Evolutionary conservation across 306 rosid genomes (phyloP).

Genomic region (Citrullus amarus): DNA sequence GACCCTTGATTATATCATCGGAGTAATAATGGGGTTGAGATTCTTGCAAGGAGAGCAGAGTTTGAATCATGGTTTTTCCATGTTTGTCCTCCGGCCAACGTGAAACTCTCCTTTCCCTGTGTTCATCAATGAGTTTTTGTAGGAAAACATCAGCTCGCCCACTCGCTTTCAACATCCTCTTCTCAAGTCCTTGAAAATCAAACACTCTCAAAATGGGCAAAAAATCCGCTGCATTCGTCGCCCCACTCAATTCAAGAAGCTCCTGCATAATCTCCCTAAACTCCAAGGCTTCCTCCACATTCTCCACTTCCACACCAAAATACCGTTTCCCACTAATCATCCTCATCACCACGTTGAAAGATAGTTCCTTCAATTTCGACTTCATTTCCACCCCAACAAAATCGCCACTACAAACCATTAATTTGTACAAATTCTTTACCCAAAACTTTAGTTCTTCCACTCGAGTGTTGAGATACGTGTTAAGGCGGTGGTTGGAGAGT

Average conservation of each 20-base stretch:
- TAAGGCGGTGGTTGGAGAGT: slow-evolving; percentile 33
- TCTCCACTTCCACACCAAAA: slow-evolving; percentile 19
- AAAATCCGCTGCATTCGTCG: slow-evolving; percentile 20
- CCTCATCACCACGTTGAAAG: slow-evolving; percentile 13
- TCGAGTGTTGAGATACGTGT: slow-evolving; percentile 18
- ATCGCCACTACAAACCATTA: not conserved
- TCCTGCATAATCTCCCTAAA: slow-evolving; percentile 31
- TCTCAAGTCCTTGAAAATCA: slow-evolving; percentile 16
- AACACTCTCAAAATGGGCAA: slow-evolving; percentile 27
- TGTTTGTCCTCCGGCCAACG: not conserved
- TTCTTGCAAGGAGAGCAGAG: slow-evolving; percentile 18
- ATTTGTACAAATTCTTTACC: slow-evolving; percentile 14
- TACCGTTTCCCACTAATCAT: slow-evolving; percentile 63
- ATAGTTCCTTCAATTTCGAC: slow-evolving; percentile 25
- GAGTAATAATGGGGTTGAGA: slow-evolving; percentile 18
- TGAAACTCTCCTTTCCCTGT: not conserved
- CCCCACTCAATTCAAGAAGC: slow-evolving; percentile 2
- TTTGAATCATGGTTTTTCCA: slow-evolving; percentile 11
- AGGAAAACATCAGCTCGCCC: slow-evolving; percentile 15
- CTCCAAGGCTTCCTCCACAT: slow-evolving; percentile 26
- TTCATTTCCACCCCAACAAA: slow-evolving; percentile 26
- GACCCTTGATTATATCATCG: slow-evolving; percentile 20
- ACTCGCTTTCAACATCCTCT: slow-evolving; percentile 16
- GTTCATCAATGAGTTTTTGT: slow-evolving; percentile 18
- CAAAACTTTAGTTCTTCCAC: slow-evolving; percentile 29